Conservation (phyloP, 1,284 basidiomycete genomes). For the Golubevia pallescens region DNA sequence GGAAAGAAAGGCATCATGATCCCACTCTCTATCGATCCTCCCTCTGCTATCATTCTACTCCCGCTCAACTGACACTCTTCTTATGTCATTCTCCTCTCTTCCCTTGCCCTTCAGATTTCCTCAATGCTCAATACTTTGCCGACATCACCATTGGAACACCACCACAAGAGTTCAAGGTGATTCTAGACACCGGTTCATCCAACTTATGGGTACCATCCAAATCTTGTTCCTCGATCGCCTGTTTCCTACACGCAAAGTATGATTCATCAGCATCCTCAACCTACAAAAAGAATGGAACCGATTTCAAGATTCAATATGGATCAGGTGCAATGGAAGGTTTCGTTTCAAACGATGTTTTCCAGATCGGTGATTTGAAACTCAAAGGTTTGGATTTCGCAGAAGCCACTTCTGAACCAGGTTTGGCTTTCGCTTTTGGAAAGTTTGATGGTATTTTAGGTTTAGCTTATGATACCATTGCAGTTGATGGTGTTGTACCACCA, state of each 20-base stretch:
- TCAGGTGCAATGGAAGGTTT: conserved; percentile 5
- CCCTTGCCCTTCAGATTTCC: not conserved
- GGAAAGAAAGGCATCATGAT: not conserved
- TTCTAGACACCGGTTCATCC: conserved; percentile 1
- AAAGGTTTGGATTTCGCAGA: conserved; percentile 4
- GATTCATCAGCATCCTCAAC: conserved; percentile 1
- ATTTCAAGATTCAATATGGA: conserved; percentile 5
- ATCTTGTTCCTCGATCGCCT: not conserved
- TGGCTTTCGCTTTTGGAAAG: conserved; percentile 3
- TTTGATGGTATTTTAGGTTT: conserved; percentile 5
- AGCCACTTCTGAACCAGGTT: conserved; percentile 1
- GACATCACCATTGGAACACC: not conserved
- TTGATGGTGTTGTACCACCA: conserved; percentile 3
- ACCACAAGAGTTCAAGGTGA: conserved; percentile 1
- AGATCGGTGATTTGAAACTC: conserved; percentile 1
- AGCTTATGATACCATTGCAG: conserved; percentile 3
- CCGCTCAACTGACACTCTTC: not conserved
- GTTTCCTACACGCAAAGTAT: conserved; percentile 6
- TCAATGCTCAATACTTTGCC: conserved; percentile 3
- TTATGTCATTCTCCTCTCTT: not conserved
- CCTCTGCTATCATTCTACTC: not conserved
- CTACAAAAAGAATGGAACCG: conserved; percentile 5
- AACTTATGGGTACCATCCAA: conserved; percentile 4
- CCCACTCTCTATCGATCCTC: not conserved
- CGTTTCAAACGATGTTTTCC: conserved; percentile 4